Conservation (phyloP, 345 rosid species). For the Gossypium rotundifolium region DNA sequence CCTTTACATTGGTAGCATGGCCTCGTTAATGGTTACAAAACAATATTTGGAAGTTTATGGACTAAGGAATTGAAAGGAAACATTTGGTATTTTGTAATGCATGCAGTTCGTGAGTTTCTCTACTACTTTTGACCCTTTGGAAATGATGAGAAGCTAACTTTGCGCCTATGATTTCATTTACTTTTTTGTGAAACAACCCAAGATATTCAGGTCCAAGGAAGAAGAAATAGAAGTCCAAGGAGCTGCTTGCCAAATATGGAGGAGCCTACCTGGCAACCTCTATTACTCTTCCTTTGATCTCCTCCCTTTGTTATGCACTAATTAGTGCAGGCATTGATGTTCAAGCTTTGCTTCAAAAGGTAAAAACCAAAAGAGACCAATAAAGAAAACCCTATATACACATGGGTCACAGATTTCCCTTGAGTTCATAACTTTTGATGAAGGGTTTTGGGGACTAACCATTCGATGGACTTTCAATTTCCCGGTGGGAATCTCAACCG, state of each 20-base stretch:
- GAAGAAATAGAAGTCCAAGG: constrained; percentile 57
- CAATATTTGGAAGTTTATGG: too few species aligned
- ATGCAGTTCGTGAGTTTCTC: too few species aligned
- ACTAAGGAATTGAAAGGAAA: background rate
- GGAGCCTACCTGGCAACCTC: constrained; percentile 95
- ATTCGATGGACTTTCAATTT: background rate
- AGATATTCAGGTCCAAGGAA: constrained; percentile 71
- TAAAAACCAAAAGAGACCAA: too few species aligned
- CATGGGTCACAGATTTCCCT: background rate
- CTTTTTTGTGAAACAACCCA: constrained; percentile 4
- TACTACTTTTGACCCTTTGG: too few species aligned
- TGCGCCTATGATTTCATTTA: background rate
- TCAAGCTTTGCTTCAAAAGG: constrained; percentile 32
- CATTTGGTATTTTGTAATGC: background rate
- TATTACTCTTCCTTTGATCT: constrained; percentile 72
- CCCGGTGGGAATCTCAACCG: constrained; percentile 68
- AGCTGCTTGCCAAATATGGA: constrained; percentile 74
- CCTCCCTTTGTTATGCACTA: constrained; percentile 62
- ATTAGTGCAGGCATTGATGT: constrained; percentile 68
- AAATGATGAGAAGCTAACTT: background rate
- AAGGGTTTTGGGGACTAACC: background rate
- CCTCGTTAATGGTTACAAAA: too few species aligned
- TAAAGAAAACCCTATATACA: background rate
- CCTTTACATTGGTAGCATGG: too few species aligned
- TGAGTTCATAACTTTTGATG: constrained; percentile 7